These are phyloP conservation scores for Plenodomus lindquistii DNA, from an alignment of 2,329 filamentous ascomycete species.

Conservation along the genomic window DNA sequence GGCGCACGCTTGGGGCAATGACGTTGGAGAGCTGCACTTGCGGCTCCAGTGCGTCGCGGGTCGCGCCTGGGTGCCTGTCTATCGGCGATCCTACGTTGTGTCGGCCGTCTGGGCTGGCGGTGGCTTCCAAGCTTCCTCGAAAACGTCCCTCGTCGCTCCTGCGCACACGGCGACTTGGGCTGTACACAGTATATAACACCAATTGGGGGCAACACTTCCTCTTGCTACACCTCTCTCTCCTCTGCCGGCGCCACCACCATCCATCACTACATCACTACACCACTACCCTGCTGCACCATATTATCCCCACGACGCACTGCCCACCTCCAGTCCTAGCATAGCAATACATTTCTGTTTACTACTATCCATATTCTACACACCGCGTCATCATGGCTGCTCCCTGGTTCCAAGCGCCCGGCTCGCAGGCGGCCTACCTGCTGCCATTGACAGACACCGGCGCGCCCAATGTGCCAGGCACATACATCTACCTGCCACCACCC, in stretches of 20 bases:
- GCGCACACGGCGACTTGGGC: constrained; percentile 9
- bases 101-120: not conserved
- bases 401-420: constrained; percentile 13
- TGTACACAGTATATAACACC: constrained; percentile 11
- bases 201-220: constrained; percentile 2
- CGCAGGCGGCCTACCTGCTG: constrained; percentile 72
- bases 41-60: constrained; percentile 25
- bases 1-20: constrained; percentile 24
- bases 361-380: constrained; percentile 11
- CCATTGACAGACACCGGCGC: constrained; percentile 91
- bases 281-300: not conserved
- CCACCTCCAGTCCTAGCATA: constrained; percentile 2
- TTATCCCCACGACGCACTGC: not conserved
- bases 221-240: constrained; percentile 1
- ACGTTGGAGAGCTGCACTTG: constrained; percentile 23
- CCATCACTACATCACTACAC: constrained; percentile 5
- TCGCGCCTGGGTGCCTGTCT: constrained; percentile 4
- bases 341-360: constrained; percentile 23
- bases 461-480: constrained; percentile 84
- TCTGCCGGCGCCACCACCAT: constrained; percentile 10
- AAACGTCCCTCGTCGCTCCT: constrained; percentile 22
- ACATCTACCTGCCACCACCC: constrained; percentile 86
- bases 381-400: constrained; percentile 29
- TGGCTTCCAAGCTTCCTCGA: constrained; percentile 8
- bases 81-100: constrained; percentile 24